phyloP scores from a whole-genome alignment of 2,329 filamentous ascomycete genomes.

The Sphaerostilbella broomeana region DNA sequence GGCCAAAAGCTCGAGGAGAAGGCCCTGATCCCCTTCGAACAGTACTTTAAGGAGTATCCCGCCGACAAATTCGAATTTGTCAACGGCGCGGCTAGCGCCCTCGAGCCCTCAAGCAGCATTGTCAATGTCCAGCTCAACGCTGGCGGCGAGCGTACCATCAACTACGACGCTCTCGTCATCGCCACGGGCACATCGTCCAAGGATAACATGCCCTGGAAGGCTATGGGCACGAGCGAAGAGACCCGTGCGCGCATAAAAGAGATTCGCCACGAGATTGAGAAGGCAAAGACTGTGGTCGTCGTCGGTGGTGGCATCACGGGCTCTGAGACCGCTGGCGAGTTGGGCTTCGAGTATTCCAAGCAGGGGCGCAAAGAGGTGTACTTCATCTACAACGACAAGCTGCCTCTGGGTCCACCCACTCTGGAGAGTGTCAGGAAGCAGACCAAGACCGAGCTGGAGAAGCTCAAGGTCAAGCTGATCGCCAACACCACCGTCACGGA shows the following conservation, averaged over 20 bases:
- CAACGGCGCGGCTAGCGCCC: slow-evolving; percentile 37
- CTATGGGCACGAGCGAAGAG: slow-evolving; percentile 33
- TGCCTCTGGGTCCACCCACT: slow-evolving; percentile 32
- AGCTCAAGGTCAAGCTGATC: slow-evolving; percentile 38
- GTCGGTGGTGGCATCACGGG: slow-evolving; percentile 47
- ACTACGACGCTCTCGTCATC: slow-evolving; percentile 48
- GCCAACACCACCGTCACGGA: slow-evolving; percentile 32
- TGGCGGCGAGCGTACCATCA: slow-evolving; percentile 29
- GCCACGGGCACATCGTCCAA: slow-evolving; percentile 45
- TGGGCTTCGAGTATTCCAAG: slow-evolving; percentile 40
- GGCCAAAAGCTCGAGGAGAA: slow-evolving; percentile 38
- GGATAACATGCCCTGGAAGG: slow-evolving; percentile 45
- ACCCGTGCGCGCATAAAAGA: slow-evolving; percentile 34
- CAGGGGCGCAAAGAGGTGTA: slow-evolving; percentile 40
- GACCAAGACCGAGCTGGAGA: slow-evolving; percentile 33
- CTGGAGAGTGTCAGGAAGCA: slow-evolving; percentile 34
- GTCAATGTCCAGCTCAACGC: slow-evolving; percentile 35
- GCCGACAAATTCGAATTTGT: slow-evolving; percentile 45
- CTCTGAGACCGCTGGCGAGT: slow-evolving; percentile 45
- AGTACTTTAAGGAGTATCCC: slow-evolving; percentile 43
- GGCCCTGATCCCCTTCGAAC: slow-evolving; percentile 28
- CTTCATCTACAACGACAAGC: slow-evolving; percentile 32
- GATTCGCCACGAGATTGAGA: slow-evolving; percentile 32
- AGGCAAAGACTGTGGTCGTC: slow-evolving; percentile 43
- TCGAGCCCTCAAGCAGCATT: slow-evolving; percentile 36